Evolutionary conservation across 2,329 filamentous ascomycete genomes (phyloP).

Genomic region (Cercospora beticola): DNA sequence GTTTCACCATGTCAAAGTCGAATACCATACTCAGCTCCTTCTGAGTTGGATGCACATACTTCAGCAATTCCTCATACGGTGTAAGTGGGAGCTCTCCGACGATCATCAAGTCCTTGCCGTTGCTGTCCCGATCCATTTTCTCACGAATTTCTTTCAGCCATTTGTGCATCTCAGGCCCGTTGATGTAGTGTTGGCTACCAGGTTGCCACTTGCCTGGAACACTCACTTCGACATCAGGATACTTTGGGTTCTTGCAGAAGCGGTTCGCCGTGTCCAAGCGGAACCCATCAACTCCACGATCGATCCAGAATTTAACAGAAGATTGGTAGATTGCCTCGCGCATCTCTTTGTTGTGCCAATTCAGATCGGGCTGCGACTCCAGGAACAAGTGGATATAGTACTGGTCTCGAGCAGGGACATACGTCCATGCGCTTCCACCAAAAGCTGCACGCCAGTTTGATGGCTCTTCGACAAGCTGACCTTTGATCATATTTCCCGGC

Average conservation of each 20-base stretch:
- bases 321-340: slow-evolving; percentile 66
- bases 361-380: slow-evolving; percentile 76
- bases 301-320: slow-evolving; percentile 67
- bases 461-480: slow-evolving; percentile 55
- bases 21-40: slow-evolving; percentile 71
- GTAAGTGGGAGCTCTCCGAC: slow-evolving; percentile 55
- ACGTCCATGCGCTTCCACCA: slow-evolving; percentile 64
- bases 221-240: slow-evolving; percentile 27
- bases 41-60: slow-evolving; percentile 53
- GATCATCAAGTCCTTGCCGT: slow-evolving; percentile 44
- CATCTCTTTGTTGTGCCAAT: slow-evolving; percentile 72
- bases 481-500: slow-evolving; percentile 19
- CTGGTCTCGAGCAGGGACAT: slow-evolving; percentile 68
- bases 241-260: slow-evolving; percentile 29
- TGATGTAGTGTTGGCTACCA: slow-evolving; percentile 29
- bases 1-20: slow-evolving; percentile 63
- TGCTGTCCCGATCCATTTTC: slow-evolving; percentile 25
- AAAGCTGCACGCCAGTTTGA: slow-evolving; percentile 72
- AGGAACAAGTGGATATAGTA: slow-evolving; percentile 78
- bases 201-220: slow-evolving; percentile 28
- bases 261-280: slow-evolving; percentile 36
- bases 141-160: slow-evolving; percentile 47
- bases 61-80: slow-evolving; percentile 51
- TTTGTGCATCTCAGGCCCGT: slow-evolving; percentile 47
- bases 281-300: slow-evolving; percentile 61